Evolutionary conservation across 2,329 filamentous ascomycete species (phyloP).

Genomic region (Penicillium occitanis): DNA sequence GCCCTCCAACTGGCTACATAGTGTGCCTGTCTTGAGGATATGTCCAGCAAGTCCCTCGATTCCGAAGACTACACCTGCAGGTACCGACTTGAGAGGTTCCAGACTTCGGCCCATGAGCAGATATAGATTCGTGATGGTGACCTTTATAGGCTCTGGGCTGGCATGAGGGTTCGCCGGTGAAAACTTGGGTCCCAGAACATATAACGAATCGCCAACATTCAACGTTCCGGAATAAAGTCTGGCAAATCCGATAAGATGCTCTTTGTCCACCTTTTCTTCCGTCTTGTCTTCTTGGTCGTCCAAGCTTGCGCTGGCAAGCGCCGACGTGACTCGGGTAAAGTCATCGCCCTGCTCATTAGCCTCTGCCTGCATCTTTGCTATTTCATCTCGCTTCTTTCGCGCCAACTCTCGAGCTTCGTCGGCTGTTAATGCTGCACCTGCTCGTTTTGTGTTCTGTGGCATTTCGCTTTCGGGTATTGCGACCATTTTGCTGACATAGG

Average conservation of each 20-base stretch:
- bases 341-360: constrained; percentile 48
- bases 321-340: constrained; percentile 58
- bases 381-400: constrained; percentile 83
- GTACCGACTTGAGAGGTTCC: constrained; percentile 78
- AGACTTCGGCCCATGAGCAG: constrained; percentile 92
- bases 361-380: constrained; percentile 73
- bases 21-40: constrained; percentile 91
- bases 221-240: constrained; percentile 89
- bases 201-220: constrained; percentile 84
- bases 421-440: constrained; percentile 70
- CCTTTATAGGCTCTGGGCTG: constrained; percentile 72
- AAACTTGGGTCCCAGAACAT: constrained; percentile 91
- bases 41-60: constrained; percentile 89
- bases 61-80: constrained; percentile 92
- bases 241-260: constrained; percentile 92
- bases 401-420: constrained; percentile 89
- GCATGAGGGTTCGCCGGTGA: constrained; percentile 74
- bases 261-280: constrained; percentile 67
- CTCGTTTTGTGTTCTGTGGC: constrained; percentile 73
- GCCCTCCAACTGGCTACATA: constrained; percentile 84
- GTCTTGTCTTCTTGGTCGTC: constrained; percentile 54
- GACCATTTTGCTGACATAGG: constrained; percentile 98
- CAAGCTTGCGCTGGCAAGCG: constrained; percentile 62
- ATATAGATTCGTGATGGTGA: constrained; percentile 84
- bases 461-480: constrained; percentile 91